Evolutionary conservation across 176 grass and related monocot species (phyloP), one percentile per base, ranked within the genome.

Genomic region (Phyllostachys edulis): DNA sequence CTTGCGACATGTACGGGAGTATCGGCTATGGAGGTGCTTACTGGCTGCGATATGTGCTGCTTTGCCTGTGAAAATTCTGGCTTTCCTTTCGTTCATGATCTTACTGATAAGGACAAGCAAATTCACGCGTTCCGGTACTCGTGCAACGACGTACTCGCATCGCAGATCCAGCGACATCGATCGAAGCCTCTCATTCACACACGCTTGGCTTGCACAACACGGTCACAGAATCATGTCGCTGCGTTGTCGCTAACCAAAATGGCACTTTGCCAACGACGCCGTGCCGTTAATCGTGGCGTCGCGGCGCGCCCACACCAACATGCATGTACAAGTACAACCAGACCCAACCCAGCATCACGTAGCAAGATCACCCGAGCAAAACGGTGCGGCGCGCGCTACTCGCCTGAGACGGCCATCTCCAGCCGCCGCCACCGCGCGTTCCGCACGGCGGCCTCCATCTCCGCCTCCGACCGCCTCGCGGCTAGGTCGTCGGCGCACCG

Each of bases 401-500:
- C 4, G 44, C 44, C 10, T 14, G 40, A 42, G 64, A 72, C 91
- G 27, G 79, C 49, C 16, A 20, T 42, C 82, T 98, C 91, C 26
- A 98, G 87, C 69, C 16, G 73, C 1, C 85, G 77, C 96, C 96
- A 98, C 76, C 67, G 82, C 1, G 51, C 80, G n/a, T 52, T 84
- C 41, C 93, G 78, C 69, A 80, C 85, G 49, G 67, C 71, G 73
- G 84, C 82, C 21, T 83, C 79, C 32, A 6, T 36, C 15, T 42
- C 62, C 20, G 73, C 80, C 74, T 63, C 78, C 1, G 84, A 63
- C 4, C 87, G 72, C 1, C 34, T 17, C 9, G 75, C 56, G 38
- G 72, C 68, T 67, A 95, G 88, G 65, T 87, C 87, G 39, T 17
- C 44, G 72, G 67, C 55, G 69, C 87, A 95, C 1, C 73, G 87